Conservation (phyloP, 1,139 yeast genomes). For the Protomyces macrosporus region DNA sequence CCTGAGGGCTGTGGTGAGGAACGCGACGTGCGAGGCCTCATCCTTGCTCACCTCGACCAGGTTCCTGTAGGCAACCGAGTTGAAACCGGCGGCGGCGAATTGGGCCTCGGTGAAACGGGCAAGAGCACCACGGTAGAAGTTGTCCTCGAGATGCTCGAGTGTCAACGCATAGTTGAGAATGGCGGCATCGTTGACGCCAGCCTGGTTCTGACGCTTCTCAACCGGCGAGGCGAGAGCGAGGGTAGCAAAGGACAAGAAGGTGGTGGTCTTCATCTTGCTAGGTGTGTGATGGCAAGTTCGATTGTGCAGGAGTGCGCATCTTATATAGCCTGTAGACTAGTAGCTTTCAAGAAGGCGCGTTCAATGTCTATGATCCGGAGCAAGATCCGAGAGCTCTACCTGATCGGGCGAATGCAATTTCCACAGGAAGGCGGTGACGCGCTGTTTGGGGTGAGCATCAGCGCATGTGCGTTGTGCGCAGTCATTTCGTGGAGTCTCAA, state of each 20-base stretch:
- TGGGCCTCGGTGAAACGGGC: conserved; percentile 25
- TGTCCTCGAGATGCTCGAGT: conserved; percentile 32
- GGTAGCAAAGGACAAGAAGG: conserved; percentile 10
- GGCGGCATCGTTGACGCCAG: conserved; percentile 29
- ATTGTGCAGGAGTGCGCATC: not conserved
- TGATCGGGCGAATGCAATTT: too few relatives aligned
- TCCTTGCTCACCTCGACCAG: conserved; percentile 29
- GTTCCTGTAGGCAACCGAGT: conserved; percentile 29
- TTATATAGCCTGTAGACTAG: too few relatives aligned
- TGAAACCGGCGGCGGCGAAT: conserved; percentile 30
- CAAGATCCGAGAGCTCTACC: too few relatives aligned
- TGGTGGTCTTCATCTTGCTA: conserved; percentile 11
- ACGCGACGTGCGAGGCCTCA: conserved; percentile 26
- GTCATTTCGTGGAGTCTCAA: too few relatives aligned
- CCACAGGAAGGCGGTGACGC: too few relatives aligned
- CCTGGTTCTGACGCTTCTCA: conserved; percentile 32
- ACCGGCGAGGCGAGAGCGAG: conserved; percentile 26
- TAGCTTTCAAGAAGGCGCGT: too few relatives aligned
- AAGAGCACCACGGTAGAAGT: conserved; percentile 30
- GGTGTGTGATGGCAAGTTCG: not conserved
- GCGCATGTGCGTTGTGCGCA: too few relatives aligned
- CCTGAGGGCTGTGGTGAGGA: conserved; percentile 17
- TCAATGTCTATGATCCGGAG: too few relatives aligned
- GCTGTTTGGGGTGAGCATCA: too few relatives aligned
- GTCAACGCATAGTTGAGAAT: conserved; percentile 32